Base-by-base conservation (phyloP, 768 basidiomycete species). In the Suillus bovinus region DNA sequence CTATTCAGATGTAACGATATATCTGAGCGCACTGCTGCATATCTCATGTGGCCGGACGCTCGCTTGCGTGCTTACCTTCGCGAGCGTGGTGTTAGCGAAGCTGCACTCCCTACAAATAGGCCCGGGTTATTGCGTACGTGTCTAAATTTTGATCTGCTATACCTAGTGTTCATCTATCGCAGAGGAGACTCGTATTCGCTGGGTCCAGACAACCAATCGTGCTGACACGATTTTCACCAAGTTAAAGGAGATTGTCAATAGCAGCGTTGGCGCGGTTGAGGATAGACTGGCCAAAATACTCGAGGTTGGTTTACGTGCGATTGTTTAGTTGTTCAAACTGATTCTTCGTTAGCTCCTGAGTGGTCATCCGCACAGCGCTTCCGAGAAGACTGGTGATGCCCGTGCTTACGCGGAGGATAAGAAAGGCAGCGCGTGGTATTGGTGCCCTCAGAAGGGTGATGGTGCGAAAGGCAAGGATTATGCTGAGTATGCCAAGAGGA, bases 11-110 rank as follows among this genome's bases (percentile, higher is more conserved):
- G 85, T 69, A 80, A 79, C 60, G 84, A 87, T 58, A 71, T 73
- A 55, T 70, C 71, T n/a, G 58, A 67, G 6, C 76, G 78, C 39
- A 81, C 82, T 1, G 80, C 87, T 3, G 78, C 85, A 3, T 97
- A 96, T 76, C 79, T 96, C 56, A 82, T 84, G 11, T 99, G 96
- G 96, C 92, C 93, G 14, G 96, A 98, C 70, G 92, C 95, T 4
- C 84, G 96, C 36, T 86, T 99, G 31, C 88, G 95, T 52, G 94
- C 91, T 2, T 97, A 92, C 76, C 83, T 98, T 22, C 84, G 94
- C 49, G 86, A 91, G 69, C 83, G 85, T 65, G 90, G 89, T 55
- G 69, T 96, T 33, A 78, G 82, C 64, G 93, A 96, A 67, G 81
- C 81, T n/a, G 78, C 80, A 55, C 79, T 92, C 46, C 88, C 90